A percentile compares a stretch with the other conserved stretches of the same genome.
These are phyloP conservation scores for Globisporangium sylvaticum DNA, from an alignment of 352 stramenopile species.

Conservation along the genomic window DNA sequence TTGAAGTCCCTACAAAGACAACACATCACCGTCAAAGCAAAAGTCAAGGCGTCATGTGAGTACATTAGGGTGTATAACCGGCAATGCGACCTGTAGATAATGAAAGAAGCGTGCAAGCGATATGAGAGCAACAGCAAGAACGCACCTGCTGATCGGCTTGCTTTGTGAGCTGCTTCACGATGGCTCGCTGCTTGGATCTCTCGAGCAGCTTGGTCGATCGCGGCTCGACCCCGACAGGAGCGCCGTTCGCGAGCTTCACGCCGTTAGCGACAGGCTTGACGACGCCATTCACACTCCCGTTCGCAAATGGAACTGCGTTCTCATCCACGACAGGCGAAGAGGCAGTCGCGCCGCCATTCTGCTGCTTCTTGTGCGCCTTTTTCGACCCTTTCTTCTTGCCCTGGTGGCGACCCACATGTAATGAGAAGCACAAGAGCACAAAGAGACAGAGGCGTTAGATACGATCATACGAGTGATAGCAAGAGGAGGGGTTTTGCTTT, in stretches of 20 bases:
- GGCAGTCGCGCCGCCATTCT: slow-evolving; percentile 24
- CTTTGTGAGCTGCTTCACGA: slow-evolving; percentile 53
- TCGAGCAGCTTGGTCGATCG: slow-evolving; percentile 24
- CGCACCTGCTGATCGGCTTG: slow-evolving; percentile 54
- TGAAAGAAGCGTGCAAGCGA: neutral
- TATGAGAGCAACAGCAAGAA: neutral
- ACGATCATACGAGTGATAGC: neutral
- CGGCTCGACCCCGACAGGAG: slow-evolving; percentile 13
- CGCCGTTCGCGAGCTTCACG: slow-evolving; percentile 6
- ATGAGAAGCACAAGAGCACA: neutral
- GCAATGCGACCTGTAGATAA: neutral
- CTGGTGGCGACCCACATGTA: neutral
- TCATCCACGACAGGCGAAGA: slow-evolving; percentile 1
- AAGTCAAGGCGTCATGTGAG: neutral
- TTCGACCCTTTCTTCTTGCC: slow-evolving; percentile 47
- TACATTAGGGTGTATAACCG: neutral
- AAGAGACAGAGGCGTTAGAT: neutral
- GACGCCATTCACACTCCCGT: slow-evolving; percentile 6
- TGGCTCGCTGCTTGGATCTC: slow-evolving; percentile 39
- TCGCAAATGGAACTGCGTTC: slow-evolving; percentile 2
- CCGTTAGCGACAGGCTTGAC: neutral
- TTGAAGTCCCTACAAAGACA: slow-evolving; percentile 40
- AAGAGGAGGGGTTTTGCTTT: neutral
- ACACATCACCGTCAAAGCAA: neutral
- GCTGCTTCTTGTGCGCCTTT: slow-evolving; percentile 52